Conservation (phyloP, 768 basidiomycete genomes). For the Tulasnella calospora region DNA sequence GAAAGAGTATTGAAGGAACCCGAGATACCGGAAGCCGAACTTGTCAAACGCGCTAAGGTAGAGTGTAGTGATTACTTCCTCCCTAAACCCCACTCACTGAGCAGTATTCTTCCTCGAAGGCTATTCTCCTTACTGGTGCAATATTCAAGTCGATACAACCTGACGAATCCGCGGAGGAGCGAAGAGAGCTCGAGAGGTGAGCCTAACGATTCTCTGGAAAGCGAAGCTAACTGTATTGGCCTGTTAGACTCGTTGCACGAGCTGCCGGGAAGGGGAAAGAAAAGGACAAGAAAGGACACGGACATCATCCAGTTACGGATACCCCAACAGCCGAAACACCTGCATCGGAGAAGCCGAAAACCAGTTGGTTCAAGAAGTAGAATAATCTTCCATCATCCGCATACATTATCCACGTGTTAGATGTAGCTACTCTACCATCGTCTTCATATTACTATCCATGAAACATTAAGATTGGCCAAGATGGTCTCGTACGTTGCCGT, state of each 20-base stretch:
- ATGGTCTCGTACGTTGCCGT: not conserved
- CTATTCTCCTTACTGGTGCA: slow-evolving; percentile 79
- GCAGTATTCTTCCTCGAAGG: slow-evolving; percentile 43
- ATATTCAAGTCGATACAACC: slow-evolving; percentile 81
- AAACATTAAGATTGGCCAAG: not conserved
- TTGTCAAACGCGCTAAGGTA: slow-evolving; percentile 83
- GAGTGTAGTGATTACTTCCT: slow-evolving; percentile 16
- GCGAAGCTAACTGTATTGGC: slow-evolving; percentile 21
- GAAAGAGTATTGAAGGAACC: slow-evolving; percentile 83
- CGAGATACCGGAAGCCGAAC: slow-evolving; percentile 60
- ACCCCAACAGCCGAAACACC: not conserved
- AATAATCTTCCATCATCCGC: not conserved
- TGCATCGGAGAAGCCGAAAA: not conserved
- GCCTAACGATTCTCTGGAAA: slow-evolving; percentile 33
- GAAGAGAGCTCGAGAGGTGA: slow-evolving; percentile 88
- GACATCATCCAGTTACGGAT: not conserved
- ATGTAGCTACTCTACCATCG: slow-evolving; percentile 5
- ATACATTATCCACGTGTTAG: slow-evolving; percentile 2
- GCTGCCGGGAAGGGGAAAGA: slow-evolving; percentile 50
- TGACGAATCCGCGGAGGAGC: slow-evolving; percentile 89
- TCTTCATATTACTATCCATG: slow-evolving; percentile 2
- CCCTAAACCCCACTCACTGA: not conserved
- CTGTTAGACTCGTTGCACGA: slow-evolving; percentile 73
- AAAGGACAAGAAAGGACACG: slow-evolving; percentile 26
- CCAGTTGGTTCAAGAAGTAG: slow-evolving; percentile 12